Evolutionary conservation across 139 green algal genomes (phyloP), one percentile per base, ranked within the genome.

Genomic region (Bryopsis sp.): DNA sequence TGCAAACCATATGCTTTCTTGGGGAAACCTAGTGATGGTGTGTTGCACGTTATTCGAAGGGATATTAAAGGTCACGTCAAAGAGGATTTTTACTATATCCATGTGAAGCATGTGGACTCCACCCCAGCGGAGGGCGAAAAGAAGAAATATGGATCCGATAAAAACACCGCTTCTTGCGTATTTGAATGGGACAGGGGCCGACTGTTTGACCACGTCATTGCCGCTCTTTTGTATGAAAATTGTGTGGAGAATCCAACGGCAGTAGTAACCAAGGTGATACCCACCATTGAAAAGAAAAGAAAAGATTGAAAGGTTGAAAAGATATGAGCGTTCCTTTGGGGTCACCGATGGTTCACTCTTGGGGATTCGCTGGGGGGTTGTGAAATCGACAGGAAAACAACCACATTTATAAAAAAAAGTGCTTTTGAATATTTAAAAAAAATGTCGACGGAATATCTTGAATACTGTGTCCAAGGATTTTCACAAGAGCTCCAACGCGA

Each of bases 61-160:
- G 87, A 99, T 75, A 92, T 97, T 31, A 79, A 95, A 73, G 84
- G 84, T 3, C 92, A 98, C 77, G 79, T 98, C 2, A 57, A 81
- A 0, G 93, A 99, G 80, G 72, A 76, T 1, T 99, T 97, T 68
- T 99, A 94, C 94, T 80, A 78, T 62, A 95, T 97, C 39, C 38
- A 77, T 24, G 65, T 28, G 48, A 61, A 61, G 48, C 29, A 5
- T 8, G 19, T 34, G 22, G 48, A 34, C 43, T 32, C 65, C 33
- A 26, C 57, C 34, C 60, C 59, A 62, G 58, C n/a, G 26, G 67
- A 31, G 26, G 5, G 32, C 24, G 38, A 36, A 64, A 29, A 26
- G n/a, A n/a, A n/a, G n/a, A 5, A 58, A 66, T 7, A 6, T 22
- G 26, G 58, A 48, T 36, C 22, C 3, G 5, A 66, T 36, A 22